phyloP scores from a whole-genome alignment of 2,329 filamentous ascomycete genomes.

The Fusarium ramigenum region DNA sequence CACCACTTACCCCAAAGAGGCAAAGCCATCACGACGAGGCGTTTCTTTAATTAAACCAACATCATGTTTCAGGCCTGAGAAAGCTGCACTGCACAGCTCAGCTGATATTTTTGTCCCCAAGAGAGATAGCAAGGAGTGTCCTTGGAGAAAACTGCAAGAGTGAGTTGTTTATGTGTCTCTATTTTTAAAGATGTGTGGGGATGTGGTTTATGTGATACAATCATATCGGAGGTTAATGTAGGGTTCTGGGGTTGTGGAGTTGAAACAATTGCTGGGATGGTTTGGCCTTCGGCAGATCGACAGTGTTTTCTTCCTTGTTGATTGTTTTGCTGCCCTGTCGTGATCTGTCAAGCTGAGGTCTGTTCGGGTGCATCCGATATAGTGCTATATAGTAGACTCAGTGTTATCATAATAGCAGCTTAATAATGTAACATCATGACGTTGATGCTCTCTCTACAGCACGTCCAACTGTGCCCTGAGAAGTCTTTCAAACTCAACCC shows the following conservation, averaged over 20 bases:
- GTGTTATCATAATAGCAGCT: not conserved
- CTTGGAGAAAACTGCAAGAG: constrained; percentile 1
- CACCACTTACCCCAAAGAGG: not conserved
- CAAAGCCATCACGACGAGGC: constrained; percentile 6
- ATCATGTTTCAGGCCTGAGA: constrained; percentile 18
- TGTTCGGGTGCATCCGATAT: not conserved
- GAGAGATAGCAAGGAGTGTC: not conserved
- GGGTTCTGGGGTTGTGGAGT: constrained; percentile 2
- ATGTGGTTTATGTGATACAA: not conserved
- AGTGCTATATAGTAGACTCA: not conserved
- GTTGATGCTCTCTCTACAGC: not conserved
- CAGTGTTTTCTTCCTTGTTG: not conserved
- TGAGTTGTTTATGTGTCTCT: not conserved
- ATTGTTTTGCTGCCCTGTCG: not conserved
- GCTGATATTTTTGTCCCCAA: not conserved
- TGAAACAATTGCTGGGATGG: constrained; percentile 5
- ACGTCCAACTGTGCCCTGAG: not conserved
- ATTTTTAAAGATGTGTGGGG: not conserved
- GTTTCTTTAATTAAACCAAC: constrained; percentile 22
- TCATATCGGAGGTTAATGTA: not conserved
- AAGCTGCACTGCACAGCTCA: not conserved
- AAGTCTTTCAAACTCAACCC: not conserved
- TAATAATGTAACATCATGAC: not conserved
- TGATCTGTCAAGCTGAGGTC: not conserved
- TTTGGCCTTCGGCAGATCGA: constrained; percentile 29